phyloP scores from a whole-genome alignment of 1,284 basidiomycete species.

The Hortiboletus rubellus region DNA sequence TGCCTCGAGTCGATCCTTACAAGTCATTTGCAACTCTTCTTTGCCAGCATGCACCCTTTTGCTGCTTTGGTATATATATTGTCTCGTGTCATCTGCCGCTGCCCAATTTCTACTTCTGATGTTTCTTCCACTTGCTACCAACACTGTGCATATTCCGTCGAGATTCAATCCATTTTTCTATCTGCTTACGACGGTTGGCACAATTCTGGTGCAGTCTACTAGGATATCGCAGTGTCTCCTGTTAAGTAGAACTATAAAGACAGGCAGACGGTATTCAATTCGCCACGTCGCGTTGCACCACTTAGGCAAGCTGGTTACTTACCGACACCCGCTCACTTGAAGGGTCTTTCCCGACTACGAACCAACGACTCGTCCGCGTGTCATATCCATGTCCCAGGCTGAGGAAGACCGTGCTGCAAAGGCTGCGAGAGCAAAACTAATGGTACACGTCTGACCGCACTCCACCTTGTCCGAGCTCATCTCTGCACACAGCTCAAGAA shows the following conservation, averaged over 20 bases:
- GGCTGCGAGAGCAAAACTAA: constrained; percentile 74
- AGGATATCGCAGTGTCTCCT: not conserved
- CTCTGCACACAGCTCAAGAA: constrained; percentile 59
- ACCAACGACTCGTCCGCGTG: constrained; percentile 6
- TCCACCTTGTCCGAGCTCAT: constrained; percentile 12
- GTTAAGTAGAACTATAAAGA: constrained; percentile 6
- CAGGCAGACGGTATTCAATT: not conserved
- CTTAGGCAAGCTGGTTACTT: not conserved
- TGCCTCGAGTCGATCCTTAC: constrained; percentile 65
- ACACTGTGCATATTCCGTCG: constrained; percentile 35
- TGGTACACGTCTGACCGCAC: constrained; percentile 47
- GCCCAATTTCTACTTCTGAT: constrained; percentile 29
- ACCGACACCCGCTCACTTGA: not conserved
- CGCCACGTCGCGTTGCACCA: constrained; percentile 1
- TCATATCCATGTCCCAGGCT: constrained; percentile 39
- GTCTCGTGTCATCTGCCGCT: constrained; percentile 31
- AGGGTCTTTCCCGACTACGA: constrained; percentile 1
- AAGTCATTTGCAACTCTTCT: constrained; percentile 38
- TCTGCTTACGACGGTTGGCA: constrained; percentile 1
- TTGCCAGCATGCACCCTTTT: constrained; percentile 27
- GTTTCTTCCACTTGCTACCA: constrained; percentile 27
- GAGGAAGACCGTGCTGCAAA: constrained; percentile 78
- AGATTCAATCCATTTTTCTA: constrained; percentile 26
- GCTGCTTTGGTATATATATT: constrained; percentile 44
- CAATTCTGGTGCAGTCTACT: not conserved